Percentiles rank a stretch among this genome's conserved stretches.
Conservation (phyloP, 805 yeast species). For the Torulaspora gathmanii region DNA sequence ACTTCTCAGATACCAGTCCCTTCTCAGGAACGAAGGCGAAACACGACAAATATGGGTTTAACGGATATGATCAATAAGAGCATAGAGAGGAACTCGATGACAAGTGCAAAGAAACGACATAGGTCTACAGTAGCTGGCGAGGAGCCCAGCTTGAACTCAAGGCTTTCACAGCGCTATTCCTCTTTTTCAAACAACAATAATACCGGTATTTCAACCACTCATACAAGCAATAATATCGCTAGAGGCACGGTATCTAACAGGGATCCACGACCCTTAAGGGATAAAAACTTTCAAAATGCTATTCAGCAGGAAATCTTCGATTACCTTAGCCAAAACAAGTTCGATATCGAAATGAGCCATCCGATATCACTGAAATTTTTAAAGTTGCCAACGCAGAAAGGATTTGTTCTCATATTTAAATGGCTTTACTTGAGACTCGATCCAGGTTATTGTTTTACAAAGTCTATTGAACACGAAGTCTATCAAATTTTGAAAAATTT, state of each 20-base stretch:
- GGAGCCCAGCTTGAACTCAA: slow-evolving; percentile 11
- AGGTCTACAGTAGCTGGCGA: slow-evolving; percentile 22
- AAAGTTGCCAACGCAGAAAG: slow-evolving; percentile 79
- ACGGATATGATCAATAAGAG: slow-evolving; percentile 30
- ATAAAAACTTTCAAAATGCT: slow-evolving; percentile 57
- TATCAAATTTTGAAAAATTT: slow-evolving; percentile 58
- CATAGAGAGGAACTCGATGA: slow-evolving; percentile 16
- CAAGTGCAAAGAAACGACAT: slow-evolving; percentile 14
- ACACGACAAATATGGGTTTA: slow-evolving; percentile 22
- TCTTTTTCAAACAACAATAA: slow-evolving; percentile 9
- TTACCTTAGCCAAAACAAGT: slow-evolving; percentile 57
- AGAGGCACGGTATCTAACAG: slow-evolving; percentile 16
- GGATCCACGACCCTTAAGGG: slow-evolving; percentile 79
- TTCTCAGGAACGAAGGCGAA: slow-evolving; percentile 20
- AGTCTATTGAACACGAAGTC: slow-evolving; percentile 70
- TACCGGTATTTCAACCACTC: not conserved
- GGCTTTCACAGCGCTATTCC: slow-evolving; percentile 21
- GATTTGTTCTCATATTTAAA: slow-evolving; percentile 70
- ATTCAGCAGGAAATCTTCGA: slow-evolving; percentile 66
- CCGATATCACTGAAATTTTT: slow-evolving; percentile 61
- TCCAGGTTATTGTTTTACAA: slow-evolving; percentile 67
- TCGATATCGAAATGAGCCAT: slow-evolving; percentile 71
- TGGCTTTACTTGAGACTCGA: slow-evolving; percentile 74
- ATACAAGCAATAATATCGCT: slow-evolving; percentile 5
- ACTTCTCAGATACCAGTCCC: slow-evolving; percentile 27